A percentile compares a stretch with the other conserved stretches of the same genome.
Conservation (phyloP, 768 basidiomycete genomes). For the Panaeolus cyanescens region DNA sequence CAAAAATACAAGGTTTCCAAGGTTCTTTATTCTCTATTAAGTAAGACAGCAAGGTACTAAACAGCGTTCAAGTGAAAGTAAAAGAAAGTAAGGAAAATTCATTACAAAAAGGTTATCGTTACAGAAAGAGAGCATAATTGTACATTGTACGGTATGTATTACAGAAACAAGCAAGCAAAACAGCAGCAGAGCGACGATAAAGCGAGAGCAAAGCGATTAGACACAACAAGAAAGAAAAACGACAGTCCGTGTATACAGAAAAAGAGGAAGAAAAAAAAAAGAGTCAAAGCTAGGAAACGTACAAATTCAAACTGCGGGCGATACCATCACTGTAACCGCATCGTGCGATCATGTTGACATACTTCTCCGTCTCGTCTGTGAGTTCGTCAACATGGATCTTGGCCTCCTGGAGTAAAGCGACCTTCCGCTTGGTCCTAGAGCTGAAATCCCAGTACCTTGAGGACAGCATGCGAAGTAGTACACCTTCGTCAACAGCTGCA, state of each 20-base stretch:
- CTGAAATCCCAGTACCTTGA: constrained; percentile 15
- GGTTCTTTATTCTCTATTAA: no score
- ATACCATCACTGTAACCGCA: background rate
- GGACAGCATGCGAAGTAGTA: constrained; percentile 15
- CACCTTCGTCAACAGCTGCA: constrained; percentile 7
- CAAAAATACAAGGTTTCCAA: no score
- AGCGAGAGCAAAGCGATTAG: constrained; percentile 4
- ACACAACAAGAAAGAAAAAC: background rate
- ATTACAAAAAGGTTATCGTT: no score
- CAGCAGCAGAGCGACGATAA: background rate
- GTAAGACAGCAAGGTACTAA: no score
- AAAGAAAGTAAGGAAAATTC: no score
- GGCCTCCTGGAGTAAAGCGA: background rate
- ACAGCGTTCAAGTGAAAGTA: no score
- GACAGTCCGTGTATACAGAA: background rate
- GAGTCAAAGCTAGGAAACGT: constrained; percentile 1
- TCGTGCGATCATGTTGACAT: background rate
- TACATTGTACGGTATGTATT: background rate
- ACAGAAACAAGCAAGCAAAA: background rate
- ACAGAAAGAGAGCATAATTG: constrained; percentile 1
- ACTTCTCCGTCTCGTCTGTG: background rate
- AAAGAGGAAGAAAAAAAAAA: constrained; percentile 5
- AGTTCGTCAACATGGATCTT: background rate
- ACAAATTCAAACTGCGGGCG: background rate
- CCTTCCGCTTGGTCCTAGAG: background rate